Conservation (phyloP, 352 stramenopile species). For the Pythium brassicae region DNA sequence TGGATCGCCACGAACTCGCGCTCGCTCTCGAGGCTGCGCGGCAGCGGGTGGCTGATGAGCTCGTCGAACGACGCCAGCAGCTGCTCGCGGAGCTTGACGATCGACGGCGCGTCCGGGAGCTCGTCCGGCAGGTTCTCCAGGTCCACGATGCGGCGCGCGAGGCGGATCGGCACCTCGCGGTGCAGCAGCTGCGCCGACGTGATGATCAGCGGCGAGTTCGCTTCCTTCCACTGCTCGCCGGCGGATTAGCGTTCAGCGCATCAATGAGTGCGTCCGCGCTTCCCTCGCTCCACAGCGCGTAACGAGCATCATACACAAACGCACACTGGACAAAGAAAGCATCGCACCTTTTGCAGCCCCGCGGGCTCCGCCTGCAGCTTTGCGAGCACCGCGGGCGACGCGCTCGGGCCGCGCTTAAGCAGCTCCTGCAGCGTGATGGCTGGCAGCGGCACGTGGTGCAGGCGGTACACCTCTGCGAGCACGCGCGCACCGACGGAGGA, state of each 20-base stretch:
- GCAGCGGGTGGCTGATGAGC: slow-evolving; percentile 56
- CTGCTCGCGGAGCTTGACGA: slow-evolving; percentile 56
- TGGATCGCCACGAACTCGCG: slow-evolving; percentile 61
- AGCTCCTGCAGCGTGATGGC: slow-evolving; percentile 78
- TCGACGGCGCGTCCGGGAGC: slow-evolving; percentile 49
- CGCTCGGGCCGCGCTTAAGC: slow-evolving; percentile 55
- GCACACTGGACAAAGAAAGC: too few relatives aligned
- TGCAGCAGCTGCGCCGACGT: slow-evolving; percentile 77
- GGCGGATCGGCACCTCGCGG: slow-evolving; percentile 72
- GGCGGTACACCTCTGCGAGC: slow-evolving; percentile 76
- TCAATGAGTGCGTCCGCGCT: not conserved
- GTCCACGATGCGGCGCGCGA: slow-evolving; percentile 78
- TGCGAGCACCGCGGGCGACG: slow-evolving; percentile 37
- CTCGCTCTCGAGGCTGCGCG: slow-evolving; percentile 51
- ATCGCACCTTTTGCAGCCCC: slow-evolving; percentile 33
- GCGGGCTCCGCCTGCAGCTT: slow-evolving; percentile 47
- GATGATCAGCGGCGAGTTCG: slow-evolving; percentile 66
- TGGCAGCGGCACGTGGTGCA: slow-evolving; percentile 76
- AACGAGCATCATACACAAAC: not conserved
- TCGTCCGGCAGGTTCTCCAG: slow-evolving; percentile 76
- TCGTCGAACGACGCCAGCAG: slow-evolving; percentile 72
- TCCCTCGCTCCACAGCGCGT: not conserved
- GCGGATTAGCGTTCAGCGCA: too few relatives aligned
- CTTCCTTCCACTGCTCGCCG: slow-evolving; percentile 40
- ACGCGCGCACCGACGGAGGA: slow-evolving; percentile 54